Conservation (phyloP, 2,329 filamentous ascomycete genomes). For the Aschersonia sp. region DNA sequence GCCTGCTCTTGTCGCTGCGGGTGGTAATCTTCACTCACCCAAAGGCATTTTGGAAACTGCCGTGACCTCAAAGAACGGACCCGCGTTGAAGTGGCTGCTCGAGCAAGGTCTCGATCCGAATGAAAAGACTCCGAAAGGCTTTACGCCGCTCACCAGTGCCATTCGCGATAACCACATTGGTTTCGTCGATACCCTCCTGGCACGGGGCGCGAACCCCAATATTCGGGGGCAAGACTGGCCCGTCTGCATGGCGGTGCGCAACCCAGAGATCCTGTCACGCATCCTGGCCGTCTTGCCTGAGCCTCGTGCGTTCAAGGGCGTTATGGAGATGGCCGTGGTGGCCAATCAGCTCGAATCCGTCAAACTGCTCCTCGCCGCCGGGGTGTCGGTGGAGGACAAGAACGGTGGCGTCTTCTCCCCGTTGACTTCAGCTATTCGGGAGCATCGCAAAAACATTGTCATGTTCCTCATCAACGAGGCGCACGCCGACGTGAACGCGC, state of each 20-base stretch:
- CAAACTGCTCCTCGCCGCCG: slow-evolving; percentile 48
- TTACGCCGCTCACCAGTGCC: slow-evolving; percentile 50
- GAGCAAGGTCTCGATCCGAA: slow-evolving; percentile 46
- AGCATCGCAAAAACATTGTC: slow-evolving; percentile 46
- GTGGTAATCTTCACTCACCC: slow-evolving; percentile 41
- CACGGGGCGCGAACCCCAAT: slow-evolving; percentile 45
- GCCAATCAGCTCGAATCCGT: slow-evolving; percentile 53
- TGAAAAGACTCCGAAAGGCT: slow-evolving; percentile 39
- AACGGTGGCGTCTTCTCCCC: slow-evolving; percentile 60
- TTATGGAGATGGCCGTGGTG: slow-evolving; percentile 52
- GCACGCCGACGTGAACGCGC: slow-evolving; percentile 49
- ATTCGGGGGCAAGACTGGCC: slow-evolving; percentile 57
- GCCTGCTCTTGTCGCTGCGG: slow-evolving; percentile 42
- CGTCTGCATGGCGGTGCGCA: slow-evolving; percentile 51
- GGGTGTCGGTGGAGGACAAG: slow-evolving; percentile 55
- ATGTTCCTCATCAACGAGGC: slow-evolving; percentile 45
- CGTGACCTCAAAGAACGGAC: slow-evolving; percentile 44
- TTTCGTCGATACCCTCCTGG: slow-evolving; percentile 42
- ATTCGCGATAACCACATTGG: slow-evolving; percentile 45
- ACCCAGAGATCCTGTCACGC: slow-evolving; percentile 43
- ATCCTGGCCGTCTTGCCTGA: slow-evolving; percentile 43
- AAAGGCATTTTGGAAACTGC: slow-evolving; percentile 54
- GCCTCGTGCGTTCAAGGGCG: slow-evolving; percentile 47
- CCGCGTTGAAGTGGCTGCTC: slow-evolving; percentile 45
- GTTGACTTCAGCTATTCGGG: slow-evolving; percentile 51